Conservation (phyloP, 164 flowering plant species). For the Amborella trichopoda region DNA sequence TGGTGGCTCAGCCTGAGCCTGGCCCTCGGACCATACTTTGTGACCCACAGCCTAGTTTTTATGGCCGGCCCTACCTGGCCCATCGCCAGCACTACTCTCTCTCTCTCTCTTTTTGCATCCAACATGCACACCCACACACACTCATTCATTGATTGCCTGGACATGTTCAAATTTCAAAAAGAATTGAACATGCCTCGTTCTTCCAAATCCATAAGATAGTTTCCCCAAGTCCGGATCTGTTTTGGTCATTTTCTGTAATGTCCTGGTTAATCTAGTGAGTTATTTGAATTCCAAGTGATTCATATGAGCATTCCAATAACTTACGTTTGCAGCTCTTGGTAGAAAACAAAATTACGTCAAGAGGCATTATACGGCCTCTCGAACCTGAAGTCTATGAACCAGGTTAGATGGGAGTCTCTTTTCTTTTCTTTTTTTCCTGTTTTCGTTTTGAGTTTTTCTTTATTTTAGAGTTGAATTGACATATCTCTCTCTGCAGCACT, state of each 20-base stretch:
- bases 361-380: constrained; percentile 76
- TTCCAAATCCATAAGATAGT: not conserved
- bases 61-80: too few relatives aligned
- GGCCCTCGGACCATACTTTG: not conserved
- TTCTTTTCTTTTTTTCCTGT: not conserved
- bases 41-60: not conserved
- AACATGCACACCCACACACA: not conserved
- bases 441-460: not conserved
- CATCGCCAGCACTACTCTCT: not conserved
- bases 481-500: constrained; percentile 37
- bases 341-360: constrained; percentile 47
- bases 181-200: not conserved
- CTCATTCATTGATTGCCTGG: too few relatives aligned
- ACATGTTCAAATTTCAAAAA: not conserved
- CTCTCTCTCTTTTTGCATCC: not conserved
- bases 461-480: not conserved
- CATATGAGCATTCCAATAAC: not conserved
- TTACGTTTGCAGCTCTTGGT: constrained; percentile 56
- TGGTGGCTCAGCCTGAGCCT: not conserved
- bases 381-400: constrained; percentile 82
- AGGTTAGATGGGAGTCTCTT: constrained; percentile 27
- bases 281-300: not conserved
- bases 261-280: not conserved
- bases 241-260: not conserved
- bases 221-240: not conserved